phyloP scores from a whole-genome alignment of 805 yeast species.

The Sungouiozyma ichnusensis region DNA sequence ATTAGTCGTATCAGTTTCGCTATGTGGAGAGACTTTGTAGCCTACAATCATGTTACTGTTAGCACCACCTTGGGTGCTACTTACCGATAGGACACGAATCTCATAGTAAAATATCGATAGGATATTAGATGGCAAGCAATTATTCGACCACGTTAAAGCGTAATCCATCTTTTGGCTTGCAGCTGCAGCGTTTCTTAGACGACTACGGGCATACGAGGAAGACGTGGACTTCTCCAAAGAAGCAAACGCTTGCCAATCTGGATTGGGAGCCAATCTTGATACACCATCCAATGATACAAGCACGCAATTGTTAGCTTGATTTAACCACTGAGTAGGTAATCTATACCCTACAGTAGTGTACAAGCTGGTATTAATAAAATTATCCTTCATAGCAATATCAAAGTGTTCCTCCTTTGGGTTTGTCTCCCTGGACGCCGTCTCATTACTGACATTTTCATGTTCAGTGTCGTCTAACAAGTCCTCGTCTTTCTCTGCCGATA shows the following conservation, averaged over 20 bases:
- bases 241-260: slow-evolving; percentile 18
- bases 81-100: slow-evolving; percentile 17
- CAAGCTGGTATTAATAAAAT: slow-evolving; percentile 15
- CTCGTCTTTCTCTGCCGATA: background rate
- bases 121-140: slow-evolving; percentile 12
- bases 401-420: background rate
- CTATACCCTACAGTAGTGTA: slow-evolving; percentile 21
- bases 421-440: background rate
- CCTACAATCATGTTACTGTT: slow-evolving; percentile 24
- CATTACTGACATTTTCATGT: slow-evolving; percentile 2
- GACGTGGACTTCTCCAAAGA: slow-evolving; percentile 9
- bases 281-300: slow-evolving; percentile 23
- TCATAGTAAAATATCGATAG: slow-evolving; percentile 25
- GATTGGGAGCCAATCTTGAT: slow-evolving; percentile 14
- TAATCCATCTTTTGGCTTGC: slow-evolving; percentile 15
- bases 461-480: slow-evolving; percentile 2
- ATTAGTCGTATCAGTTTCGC: background rate
- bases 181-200: slow-evolving; percentile 10
- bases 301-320: slow-evolving; percentile 19
- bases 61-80: slow-evolving; percentile 19
- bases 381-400: slow-evolving; percentile 1
- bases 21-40: slow-evolving; percentile 11
- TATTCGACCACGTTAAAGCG: slow-evolving; percentile 24
- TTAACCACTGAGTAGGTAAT: slow-evolving; percentile 23
- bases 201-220: slow-evolving; percentile 9